Evolutionary conservation across 306 rosid genomes (phyloP), one percentile per base, ranked within the genome.

Genomic region (Trifolium fragiferum): DNA sequence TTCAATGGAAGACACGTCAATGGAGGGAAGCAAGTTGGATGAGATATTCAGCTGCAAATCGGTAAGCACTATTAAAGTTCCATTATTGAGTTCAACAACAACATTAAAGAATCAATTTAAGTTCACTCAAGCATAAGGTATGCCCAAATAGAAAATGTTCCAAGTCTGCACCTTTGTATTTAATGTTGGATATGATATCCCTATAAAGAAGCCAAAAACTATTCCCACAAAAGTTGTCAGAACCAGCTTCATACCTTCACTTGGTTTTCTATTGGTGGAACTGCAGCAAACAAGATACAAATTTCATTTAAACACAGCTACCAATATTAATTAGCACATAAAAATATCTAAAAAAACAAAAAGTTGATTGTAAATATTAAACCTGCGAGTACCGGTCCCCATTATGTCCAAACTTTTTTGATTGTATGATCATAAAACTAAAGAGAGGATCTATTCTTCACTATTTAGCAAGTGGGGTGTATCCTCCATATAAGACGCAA

Each of bases 321-420:
- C n/a, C 11, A 43, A 63, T 62, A 65, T 47, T 55, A 76, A 72
- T 57, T 49, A 50, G 74, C 66, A 70, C 13, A 46, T 23, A 30
- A 7, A 60, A 72, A 23, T 73, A 54, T 76, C 15, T 33, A 20
- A 19, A 15, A 47, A 41, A 66, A 50, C 19, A 73, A 44, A 64
- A 78, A 77, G 60, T 70, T 66, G 51, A 37, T 51, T 43, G 63
- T 74, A 69, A 75, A 40, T 47, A 54, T 18, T 72, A 68, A 61
- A 92, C 99, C 98, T 89, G 90, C 98, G 99, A 15, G 86, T 72
- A 82, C 79, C 66, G 66, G 81, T 89, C 75, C 96, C 98, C 99
- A 95, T 95, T 77, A 49, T 80, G 82, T 86, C 79, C 85, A 90
- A 77, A 76, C 76, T 78, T 78, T 80, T 80, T 88, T 66, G 80